These are phyloP conservation scores for Aspergillus avenaceus DNA, from an alignment of 495 filamentous ascomycete genomes.

Conservation along the genomic window DNA sequence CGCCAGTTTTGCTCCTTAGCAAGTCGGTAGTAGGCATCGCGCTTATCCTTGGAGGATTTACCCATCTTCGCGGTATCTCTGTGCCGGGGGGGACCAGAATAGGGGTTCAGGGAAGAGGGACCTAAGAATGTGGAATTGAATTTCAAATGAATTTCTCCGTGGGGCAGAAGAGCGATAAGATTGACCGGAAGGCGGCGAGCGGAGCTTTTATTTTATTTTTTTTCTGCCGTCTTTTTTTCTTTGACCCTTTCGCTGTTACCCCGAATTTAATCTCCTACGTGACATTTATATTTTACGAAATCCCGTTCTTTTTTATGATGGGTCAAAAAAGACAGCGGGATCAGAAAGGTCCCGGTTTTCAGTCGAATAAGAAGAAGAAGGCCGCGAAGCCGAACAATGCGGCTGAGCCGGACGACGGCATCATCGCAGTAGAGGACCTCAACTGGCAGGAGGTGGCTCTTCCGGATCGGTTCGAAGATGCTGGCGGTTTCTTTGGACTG, in stretches of 20 bases:
- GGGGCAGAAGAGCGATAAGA: slow-evolving; percentile 15
- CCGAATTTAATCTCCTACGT: not conserved
- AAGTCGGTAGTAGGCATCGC: slow-evolving; percentile 94
- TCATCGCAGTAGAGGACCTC: slow-evolving; percentile 58
- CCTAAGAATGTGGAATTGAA: too few relatives aligned
- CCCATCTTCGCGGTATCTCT: slow-evolving; percentile 57
- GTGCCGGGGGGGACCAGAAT: not conserved
- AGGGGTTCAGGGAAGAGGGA: not conserved
- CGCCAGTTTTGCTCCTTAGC: slow-evolving; percentile 99
- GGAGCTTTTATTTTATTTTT: slow-evolving; percentile 23
- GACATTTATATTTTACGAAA: not conserved
- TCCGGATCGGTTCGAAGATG: slow-evolving; percentile 84
- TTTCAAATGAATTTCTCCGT: slow-evolving; percentile 7
- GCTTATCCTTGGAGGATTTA: slow-evolving; percentile 97
- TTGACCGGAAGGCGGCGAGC: slow-evolving; percentile 13
- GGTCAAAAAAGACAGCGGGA: slow-evolving; percentile 49
- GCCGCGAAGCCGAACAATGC: slow-evolving; percentile 24
- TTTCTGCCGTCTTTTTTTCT: slow-evolving; percentile 41
- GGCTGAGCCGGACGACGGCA: slow-evolving; percentile 19
- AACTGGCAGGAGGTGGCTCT: slow-evolving; percentile 78
- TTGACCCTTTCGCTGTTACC: slow-evolving; percentile 10
- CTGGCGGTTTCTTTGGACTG: slow-evolving; percentile 89
- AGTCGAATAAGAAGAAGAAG: slow-evolving; percentile 51
- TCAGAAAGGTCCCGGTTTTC: slow-evolving; percentile 21
- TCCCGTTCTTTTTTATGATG: slow-evolving; percentile 19